These are phyloP conservation scores for Cynanchum wilfordii DNA, from an alignment of 257 asterid species.

Conservation along the genomic window DNA sequence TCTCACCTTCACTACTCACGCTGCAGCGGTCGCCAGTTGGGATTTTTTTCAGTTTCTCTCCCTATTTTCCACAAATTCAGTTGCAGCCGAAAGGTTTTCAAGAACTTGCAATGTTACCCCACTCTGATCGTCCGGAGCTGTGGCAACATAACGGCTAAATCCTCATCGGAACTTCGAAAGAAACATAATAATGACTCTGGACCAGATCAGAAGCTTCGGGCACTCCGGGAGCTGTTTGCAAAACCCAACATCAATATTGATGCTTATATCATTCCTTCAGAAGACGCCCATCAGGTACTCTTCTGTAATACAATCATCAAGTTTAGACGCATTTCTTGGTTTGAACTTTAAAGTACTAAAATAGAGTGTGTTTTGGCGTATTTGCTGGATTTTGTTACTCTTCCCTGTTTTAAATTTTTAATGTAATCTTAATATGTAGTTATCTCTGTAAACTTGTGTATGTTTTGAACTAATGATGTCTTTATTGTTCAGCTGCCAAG, in stretches of 20 bases:
- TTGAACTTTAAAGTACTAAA: background rate
- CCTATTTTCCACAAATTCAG: slow-evolving; percentile 40
- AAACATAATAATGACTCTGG: slow-evolving; percentile 29
- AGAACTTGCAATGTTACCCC: slow-evolving; percentile 25
- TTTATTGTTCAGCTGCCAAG: background rate
- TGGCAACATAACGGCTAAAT: slow-evolving; percentile 73
- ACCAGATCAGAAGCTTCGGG: slow-evolving; percentile 58
- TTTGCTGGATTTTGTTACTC: background rate
- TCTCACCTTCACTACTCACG: slow-evolving; percentile 32
- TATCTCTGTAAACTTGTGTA: background rate
- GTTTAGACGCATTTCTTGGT: background rate
- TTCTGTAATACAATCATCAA: slow-evolving; percentile 7
- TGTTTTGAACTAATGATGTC: too few relatives aligned
- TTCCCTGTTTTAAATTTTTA: background rate
- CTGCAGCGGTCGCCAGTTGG: slow-evolving; percentile 30
- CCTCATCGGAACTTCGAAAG: slow-evolving; percentile 74
- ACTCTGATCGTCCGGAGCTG: slow-evolving; percentile 31
- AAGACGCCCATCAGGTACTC: slow-evolving; percentile 92
- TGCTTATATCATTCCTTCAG: slow-evolving; percentile 94
- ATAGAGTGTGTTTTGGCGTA: background rate
- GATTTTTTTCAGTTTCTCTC: slow-evolving; percentile 31
- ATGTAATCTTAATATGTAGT: background rate
- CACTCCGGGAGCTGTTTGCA: slow-evolving; percentile 65
- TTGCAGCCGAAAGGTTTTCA: slow-evolving; percentile 27
- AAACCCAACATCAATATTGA: slow-evolving; percentile 63